Evolutionary conservation across 805 yeast species (phyloP), one percentile per base, ranked within the genome.

Genomic region (Priceomyces medius): DNA sequence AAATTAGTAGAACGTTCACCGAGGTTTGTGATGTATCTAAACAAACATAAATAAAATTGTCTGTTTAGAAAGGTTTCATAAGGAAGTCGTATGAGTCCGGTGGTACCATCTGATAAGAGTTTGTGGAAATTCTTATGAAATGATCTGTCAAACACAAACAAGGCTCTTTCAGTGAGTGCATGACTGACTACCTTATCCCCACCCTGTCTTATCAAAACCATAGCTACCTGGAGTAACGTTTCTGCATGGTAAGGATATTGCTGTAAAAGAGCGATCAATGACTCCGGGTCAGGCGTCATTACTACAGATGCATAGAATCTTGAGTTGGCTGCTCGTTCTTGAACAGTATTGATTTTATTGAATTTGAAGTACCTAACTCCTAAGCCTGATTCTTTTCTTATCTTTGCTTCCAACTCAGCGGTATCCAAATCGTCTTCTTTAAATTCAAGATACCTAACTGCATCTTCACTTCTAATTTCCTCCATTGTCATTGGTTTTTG

Each of bases 131-230:
- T 69, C 36, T 74, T 75, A 47, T 77, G 80, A 49, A 88, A 71
- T 6, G 83, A 79, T 56, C 95, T 70, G 56, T 88, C 96, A 61
- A 85, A 86, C 1, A 83, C 83, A 58, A 88, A 86, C 17, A 88
- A 61, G 1, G 89, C 86, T 45, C 86, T 74, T 56, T 88, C 96
- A 9, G 88, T 68, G 37, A 87, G 62, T 0, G 90, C 89, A 52
- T 79, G 83, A 33, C 89, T 79, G 39, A 83, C 80, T 2, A 84
- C 74, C 49, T 76, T 80, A 43, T 70, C 64, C 49, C 85, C 86
- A 24, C 95, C 95, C 53, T 85, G 91, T 57, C 93, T 74, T 21
- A 82, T 73, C 35, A 86, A 60, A 17, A 86, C 83, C 56, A 81
- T 76, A 0, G 95, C 83, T 1, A 83, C 85, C 61, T 88, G 95